Conservation (phyloP, 2,329 filamentous ascomycete genomes). For the Sarocladiaceae sp. region DNA sequence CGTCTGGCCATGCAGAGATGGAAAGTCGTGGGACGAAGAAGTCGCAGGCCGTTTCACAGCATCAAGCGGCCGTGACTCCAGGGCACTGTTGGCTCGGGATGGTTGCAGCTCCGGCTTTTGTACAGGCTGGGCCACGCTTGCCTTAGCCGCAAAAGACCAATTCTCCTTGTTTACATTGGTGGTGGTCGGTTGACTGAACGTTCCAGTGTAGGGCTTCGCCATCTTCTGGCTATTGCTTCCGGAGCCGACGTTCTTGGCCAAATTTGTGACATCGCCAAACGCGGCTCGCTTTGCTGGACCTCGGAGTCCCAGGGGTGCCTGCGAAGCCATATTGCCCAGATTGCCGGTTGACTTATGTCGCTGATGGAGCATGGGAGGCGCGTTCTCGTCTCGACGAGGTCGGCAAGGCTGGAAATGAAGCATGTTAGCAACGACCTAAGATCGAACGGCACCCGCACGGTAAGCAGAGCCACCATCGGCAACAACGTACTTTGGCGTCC, state of each 20-base stretch:
- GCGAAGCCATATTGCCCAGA: constrained; percentile 33
- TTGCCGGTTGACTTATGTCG: constrained; percentile 75
- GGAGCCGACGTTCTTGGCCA: constrained; percentile 32
- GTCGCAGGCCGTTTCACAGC: constrained; percentile 13
- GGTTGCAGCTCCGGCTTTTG: neutral
- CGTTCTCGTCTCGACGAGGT: constrained; percentile 49
- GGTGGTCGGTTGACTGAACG: constrained; percentile 21
- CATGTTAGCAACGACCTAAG: neutral
- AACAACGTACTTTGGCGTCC: constrained; percentile 5
- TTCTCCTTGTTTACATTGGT: constrained; percentile 42
- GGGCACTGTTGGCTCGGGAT: neutral
- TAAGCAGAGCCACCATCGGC: neutral
- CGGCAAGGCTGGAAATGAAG: constrained; percentile 29
- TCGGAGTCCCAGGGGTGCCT: constrained; percentile 25
- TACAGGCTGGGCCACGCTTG: constrained; percentile 33
- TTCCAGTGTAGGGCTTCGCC: constrained; percentile 24
- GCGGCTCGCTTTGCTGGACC: constrained; percentile 67
- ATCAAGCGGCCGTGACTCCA: constrained; percentile 10
- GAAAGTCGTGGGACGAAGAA: constrained; percentile 7
- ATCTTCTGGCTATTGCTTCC: constrained; percentile 29
- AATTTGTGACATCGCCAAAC: constrained; percentile 81
- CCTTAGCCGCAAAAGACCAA: constrained; percentile 24
- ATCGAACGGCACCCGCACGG: too few relatives aligned
- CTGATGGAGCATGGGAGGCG: constrained; percentile 59
- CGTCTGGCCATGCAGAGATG: neutral